These are phyloP conservation scores for Phytophthora tubulina DNA, from an alignment of 352 stramenopile genomes.

Conservation along the genomic window DNA sequence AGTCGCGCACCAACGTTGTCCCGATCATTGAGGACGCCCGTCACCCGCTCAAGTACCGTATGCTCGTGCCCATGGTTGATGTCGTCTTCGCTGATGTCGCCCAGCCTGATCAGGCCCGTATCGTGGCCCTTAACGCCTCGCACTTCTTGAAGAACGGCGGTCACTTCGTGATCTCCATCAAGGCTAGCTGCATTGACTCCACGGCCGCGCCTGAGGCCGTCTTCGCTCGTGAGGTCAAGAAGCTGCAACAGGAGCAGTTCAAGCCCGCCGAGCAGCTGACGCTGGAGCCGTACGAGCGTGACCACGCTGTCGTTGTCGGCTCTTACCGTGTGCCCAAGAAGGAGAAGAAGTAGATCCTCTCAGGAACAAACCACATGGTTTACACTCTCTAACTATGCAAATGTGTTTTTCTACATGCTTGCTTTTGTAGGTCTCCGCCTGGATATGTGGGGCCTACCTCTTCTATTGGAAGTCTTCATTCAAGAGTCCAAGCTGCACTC, in stretches of 20 bases:
- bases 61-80: slow-evolving; percentile 99
- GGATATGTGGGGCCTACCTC: slow-evolving; percentile 38
- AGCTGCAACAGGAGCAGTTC: slow-evolving; percentile 98
- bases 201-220: slow-evolving; percentile 98
- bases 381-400: slow-evolving; percentile 48
- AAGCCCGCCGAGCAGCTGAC: slow-evolving; percentile 99
- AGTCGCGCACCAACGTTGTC: slow-evolving; percentile 99
- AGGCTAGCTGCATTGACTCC: slow-evolving; percentile 99
- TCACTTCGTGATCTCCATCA: slow-evolving; percentile 99
- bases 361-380: slow-evolving; percentile 35
- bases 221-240: slow-evolving; percentile 97
- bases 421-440: slow-evolving; percentile 48
- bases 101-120: slow-evolving; percentile 99
- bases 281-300: slow-evolving; percentile 99
- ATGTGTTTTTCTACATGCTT: slow-evolving; percentile 50
- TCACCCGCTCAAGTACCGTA: slow-evolving; percentile 99
- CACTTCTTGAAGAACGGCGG: slow-evolving; percentile 99
- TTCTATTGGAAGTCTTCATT: slow-evolving; percentile 19
- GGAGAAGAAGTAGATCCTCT: slow-evolving; percentile 83
- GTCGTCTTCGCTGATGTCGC: slow-evolving; percentile 99
- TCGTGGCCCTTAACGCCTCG: slow-evolving; percentile 98
- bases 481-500: slow-evolving; percentile 37
- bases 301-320: slow-evolving; percentile 98
- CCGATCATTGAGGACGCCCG: slow-evolving; percentile 99
- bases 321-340: slow-evolving; percentile 97